Evolutionary conservation across 192 early-diverging fungal species (phyloP).

Genomic region (Entomortierella chlamydospora): DNA sequence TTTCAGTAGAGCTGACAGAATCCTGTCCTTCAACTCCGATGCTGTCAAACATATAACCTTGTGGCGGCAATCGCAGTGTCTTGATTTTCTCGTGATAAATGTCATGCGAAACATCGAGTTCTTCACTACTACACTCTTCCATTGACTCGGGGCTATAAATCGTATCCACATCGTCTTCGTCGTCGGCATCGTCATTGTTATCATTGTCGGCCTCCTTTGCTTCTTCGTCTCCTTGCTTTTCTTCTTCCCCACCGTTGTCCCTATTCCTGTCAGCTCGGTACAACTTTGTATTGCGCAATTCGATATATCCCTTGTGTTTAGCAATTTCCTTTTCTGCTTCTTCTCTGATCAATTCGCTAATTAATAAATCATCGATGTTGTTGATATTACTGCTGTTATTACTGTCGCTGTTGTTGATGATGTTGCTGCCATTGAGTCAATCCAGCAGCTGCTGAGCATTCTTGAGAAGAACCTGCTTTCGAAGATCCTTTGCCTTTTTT

Average conservation of each 20-base stretch:
- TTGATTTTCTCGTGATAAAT: background rate
- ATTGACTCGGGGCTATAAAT: background rate
- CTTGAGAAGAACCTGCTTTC: conserved; percentile 50
- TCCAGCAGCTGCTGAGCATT: conserved; percentile 45
- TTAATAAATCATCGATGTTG: background rate
- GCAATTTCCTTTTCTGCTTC: conserved; percentile 14
- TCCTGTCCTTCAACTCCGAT: background rate
- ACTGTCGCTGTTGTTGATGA: too few species aligned
- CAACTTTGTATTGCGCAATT: too few species aligned
- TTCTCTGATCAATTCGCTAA: conserved; percentile 5
- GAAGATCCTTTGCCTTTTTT: conserved; percentile 50
- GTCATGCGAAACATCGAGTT: too few species aligned
- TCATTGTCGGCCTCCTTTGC: conserved; percentile 2
- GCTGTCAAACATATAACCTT: background rate
- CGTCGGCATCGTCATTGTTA: conserved; percentile 11
- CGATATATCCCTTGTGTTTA: background rate
- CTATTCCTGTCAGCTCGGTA: background rate
- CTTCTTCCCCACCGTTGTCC: conserved; percentile 1
- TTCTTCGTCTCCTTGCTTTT: too few species aligned
- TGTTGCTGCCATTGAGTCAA: conserved; percentile 44
- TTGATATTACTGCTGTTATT: too few species aligned
- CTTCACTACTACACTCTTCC: conserved; percentile 2
- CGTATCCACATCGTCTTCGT: conserved; percentile 11
- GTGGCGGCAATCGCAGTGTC: background rate
- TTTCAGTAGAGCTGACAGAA: background rate